Evolutionary conservation across 2,329 filamentous ascomycete genomes (phyloP).

Genomic region (Cercospora brassicicola): DNA sequence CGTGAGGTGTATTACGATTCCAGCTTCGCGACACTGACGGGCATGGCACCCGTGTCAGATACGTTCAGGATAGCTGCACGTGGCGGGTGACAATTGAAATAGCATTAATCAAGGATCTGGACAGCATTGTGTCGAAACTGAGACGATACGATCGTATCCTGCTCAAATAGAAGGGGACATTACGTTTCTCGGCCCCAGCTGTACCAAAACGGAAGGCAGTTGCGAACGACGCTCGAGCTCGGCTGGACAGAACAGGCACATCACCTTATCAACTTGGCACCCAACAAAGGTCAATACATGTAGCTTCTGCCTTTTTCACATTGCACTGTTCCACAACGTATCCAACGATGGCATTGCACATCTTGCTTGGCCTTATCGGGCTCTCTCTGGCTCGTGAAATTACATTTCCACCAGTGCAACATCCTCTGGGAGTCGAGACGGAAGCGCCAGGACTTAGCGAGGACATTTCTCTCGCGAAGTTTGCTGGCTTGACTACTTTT

Average conservation of each 20-base stretch:
- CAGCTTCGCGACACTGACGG: neutral
- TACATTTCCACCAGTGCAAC: constrained; percentile 45
- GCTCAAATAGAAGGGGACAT: neutral
- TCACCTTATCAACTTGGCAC: neutral
- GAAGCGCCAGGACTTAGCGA: constrained; percentile 18
- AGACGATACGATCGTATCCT: neutral
- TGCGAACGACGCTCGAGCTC: neutral
- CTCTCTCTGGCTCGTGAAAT: constrained; percentile 42
- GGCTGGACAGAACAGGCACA: neutral
- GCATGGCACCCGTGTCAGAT: neutral
- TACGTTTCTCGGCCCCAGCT: neutral
- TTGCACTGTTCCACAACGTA: neutral
- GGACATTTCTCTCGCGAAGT: constrained; percentile 34
- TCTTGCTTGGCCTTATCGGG: neutral
- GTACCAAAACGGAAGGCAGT: neutral
- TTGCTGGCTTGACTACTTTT: constrained; percentile 49
- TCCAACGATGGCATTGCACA: neutral
- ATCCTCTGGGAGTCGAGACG: constrained; percentile 35
- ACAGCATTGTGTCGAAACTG: neutral
- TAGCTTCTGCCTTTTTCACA: neutral
- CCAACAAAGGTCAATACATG: neutral
- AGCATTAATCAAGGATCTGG: neutral
- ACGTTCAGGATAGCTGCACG: neutral
- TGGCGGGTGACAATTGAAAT: neutral
- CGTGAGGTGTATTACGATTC: neutral